Conservation (phyloP, 345 rosid genomes). For the Crucihimalaya himalaica region DNA sequence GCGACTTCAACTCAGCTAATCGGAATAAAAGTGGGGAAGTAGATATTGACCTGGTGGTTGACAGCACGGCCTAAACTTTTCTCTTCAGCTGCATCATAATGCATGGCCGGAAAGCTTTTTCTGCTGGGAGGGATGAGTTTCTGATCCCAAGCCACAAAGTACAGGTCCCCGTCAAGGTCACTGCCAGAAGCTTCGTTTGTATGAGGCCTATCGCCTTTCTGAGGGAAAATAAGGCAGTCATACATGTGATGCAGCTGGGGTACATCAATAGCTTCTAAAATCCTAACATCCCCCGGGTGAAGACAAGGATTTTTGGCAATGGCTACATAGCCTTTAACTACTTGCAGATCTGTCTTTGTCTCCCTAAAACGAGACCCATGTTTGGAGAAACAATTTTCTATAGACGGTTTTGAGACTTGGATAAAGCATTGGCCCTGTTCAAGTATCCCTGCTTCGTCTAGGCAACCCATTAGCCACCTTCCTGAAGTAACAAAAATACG, state of each 20-base stretch:
- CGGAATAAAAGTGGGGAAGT: not conserved
- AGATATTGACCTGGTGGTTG: conserved; percentile 58
- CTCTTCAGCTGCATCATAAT: conserved; percentile 54
- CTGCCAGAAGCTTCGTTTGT: conserved; percentile 94
- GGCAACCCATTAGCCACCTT: conserved; percentile 95
- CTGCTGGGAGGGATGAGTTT: conserved; percentile 77
- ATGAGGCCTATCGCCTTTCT: conserved; percentile 88
- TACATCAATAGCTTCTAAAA: conserved; percentile 87
- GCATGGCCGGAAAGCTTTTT: conserved; percentile 75
- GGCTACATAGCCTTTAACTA: conserved; percentile 65
- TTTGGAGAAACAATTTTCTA: conserved; percentile 70
- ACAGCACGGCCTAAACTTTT: conserved; percentile 44
- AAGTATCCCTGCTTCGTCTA: conserved; percentile 81
- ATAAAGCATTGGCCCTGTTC: conserved; percentile 90
- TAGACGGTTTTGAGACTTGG: conserved; percentile 73
- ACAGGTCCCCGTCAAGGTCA: conserved; percentile 95
- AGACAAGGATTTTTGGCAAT: conserved; percentile 92
- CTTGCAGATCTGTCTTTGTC: conserved; percentile 53
- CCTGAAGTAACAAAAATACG: conserved; percentile 80
- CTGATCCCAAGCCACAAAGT: conserved; percentile 93
- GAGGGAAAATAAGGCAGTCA: conserved; percentile 93
- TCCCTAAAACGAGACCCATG: conserved; percentile 75
- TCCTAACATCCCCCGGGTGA: conserved; percentile 91
- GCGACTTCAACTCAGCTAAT: not conserved
- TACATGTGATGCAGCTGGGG: conserved; percentile 68